Base-by-base conservation (phyloP, 768 basidiomycete species). In the Pisolithus sp. region DNA sequence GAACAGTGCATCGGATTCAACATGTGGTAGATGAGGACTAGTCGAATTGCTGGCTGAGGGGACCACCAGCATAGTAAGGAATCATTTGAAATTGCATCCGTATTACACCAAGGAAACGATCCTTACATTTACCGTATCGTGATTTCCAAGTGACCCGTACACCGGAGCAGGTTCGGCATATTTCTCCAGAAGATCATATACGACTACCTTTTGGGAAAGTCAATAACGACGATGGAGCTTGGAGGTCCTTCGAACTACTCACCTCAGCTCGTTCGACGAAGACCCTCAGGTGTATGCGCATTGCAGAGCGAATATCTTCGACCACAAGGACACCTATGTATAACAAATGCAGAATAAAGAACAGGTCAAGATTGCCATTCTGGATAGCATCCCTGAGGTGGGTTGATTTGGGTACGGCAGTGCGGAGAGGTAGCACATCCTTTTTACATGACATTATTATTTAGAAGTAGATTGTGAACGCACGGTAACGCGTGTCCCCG, bases 121-220 rank as follows among this genome's bases (percentile, higher is more conserved):
- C 26, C 26, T 26, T 26, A 26, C 81, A 65, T 86, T 86, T 48
- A n/a, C n/a, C n/a, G 74, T 81, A 60, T 88, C 86, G 56, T 88
- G 86, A 62, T 89, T 88, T 4, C 86, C 86, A 5, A 88, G 69
- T 0, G 82, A 78, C 8, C 82, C 77, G 53, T 86, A 88, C 0
- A 87, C 75, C 17, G 86, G 85, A 0, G 82, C 79, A 5, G 77
- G 71, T 15, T 79, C 79, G 28, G 86, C 70, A 53, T 72, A 73
- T 23, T 68, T 65, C 62, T 76, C 82, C 66, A 86, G 76, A 20
- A 88, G 70, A 54, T 80, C 79, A 62, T 82, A 88, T 18, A 83
- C 46, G 0, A 82, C 60, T 0, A 81, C 71, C 83, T 85, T 50
- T 3, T 2, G 5, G 23, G 10, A 7, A n/a, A 30, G 7, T 10